These are phyloP conservation scores for Paulownia fortunei DNA, from an alignment of 257 asterid species.

Conservation along the genomic window DNA sequence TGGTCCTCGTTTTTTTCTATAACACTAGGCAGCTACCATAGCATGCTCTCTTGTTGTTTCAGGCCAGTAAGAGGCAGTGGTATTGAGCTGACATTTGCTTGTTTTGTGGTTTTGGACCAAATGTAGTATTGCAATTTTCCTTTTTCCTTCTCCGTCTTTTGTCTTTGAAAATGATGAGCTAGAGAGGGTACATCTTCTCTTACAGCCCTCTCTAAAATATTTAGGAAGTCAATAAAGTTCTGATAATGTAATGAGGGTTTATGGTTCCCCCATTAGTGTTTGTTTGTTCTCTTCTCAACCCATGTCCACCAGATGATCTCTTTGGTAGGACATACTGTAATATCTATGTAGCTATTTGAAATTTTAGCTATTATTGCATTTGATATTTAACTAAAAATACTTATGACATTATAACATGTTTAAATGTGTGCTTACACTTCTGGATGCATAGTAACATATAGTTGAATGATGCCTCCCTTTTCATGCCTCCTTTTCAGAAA, in stretches of 20 bases:
- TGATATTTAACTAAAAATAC: not conserved
- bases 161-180: not conserved
- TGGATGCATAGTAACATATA: not conserved
- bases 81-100: not conserved
- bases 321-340: not conserved
- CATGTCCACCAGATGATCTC: not conserved
- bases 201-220: not conserved
- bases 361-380: not conserved
- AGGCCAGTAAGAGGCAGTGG: not conserved
- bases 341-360: not conserved
- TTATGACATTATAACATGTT: not conserved
- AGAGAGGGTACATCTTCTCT: not conserved
- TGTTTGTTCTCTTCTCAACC: not conserved
- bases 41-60: constrained; percentile 4
- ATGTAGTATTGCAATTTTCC: not conserved
- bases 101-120: not conserved
- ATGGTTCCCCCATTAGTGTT: not conserved
- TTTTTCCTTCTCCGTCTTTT: not conserved
- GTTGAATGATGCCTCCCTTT: not conserved
- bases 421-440: not conserved
- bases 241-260: not conserved
- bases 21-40: not conserved
- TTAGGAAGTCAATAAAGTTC: not conserved
- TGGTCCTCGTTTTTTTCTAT: not conserved
- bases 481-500: not conserved